A percentile compares a stretch with the other conserved stretches of the same genome.
phyloP scores from a whole-genome alignment of 164 flowering plant species.

The Nelumbo lutea region DNA sequence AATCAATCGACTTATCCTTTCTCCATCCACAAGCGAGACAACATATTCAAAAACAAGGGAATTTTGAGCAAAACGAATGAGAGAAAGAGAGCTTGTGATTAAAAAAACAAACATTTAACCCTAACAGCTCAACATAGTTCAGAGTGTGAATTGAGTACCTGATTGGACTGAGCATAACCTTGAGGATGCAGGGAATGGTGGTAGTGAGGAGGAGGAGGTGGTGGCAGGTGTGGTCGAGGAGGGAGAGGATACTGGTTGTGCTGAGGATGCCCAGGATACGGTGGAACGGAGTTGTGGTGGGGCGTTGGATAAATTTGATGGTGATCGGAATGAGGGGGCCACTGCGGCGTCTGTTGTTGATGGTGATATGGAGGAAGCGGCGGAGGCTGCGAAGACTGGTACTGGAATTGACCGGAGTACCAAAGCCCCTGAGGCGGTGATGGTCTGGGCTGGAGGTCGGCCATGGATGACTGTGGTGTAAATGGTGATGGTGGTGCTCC shows the following conservation, averaged over 20 bases:
- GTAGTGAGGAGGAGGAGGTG: conserved; percentile 21
- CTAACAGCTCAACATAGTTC: background rate
- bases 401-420: conserved; percentile 51
- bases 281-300: conserved; percentile 1
- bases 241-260: conserved; percentile 29
- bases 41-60: no score
- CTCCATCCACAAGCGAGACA: no score
- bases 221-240: conserved; percentile 26
- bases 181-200: conserved; percentile 27
- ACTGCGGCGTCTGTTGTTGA: conserved; percentile 3
- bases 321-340: conserved; percentile 21
- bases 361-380: conserved; percentile 12
- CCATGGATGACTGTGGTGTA: background rate
- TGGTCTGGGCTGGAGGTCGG: conserved; percentile 37
- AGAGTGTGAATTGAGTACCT: conserved; percentile 17
- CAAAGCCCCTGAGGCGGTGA: conserved; percentile 36
- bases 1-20: no score
- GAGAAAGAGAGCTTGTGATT: background rate
- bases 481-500: conserved; percentile 27
- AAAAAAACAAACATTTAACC: background rate
- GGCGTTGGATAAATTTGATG: conserved; percentile 16
- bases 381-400: conserved; percentile 25
- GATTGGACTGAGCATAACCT: conserved; percentile 34
- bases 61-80: no score
- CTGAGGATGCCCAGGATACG: conserved; percentile 12